Percentiles rank a stretch among this genome's conserved stretches.
These are phyloP conservation scores for Solanum boliviense DNA, from an alignment of 257 asterid species.

Conservation along the genomic window DNA sequence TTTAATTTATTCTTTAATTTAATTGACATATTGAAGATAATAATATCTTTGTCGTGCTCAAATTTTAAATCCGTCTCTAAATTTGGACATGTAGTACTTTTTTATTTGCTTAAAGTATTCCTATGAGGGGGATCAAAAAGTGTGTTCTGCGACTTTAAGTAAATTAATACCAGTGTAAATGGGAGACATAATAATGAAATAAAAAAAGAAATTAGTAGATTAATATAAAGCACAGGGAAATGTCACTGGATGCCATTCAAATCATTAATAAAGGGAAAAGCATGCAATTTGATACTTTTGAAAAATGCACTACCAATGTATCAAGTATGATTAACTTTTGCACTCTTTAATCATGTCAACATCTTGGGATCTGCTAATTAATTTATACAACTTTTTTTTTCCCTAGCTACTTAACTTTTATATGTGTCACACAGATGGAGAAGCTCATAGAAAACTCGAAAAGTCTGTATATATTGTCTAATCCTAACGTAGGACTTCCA, in stretches of 20 bases:
- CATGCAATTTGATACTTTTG: neutral
- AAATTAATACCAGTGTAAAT: neutral
- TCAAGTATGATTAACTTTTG: neutral
- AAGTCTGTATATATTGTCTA: no score
- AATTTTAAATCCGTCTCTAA: accelerated
- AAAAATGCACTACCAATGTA: neutral
- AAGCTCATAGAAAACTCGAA: no score
- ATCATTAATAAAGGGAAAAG: neutral
- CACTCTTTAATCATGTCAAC: neutral
- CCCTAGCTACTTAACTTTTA: neutral
- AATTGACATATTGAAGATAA: neutral
- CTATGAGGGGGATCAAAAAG: neutral
- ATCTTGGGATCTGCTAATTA: neutral
- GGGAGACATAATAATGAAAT: neutral
- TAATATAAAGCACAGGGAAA: neutral
- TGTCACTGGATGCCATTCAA: neutral
- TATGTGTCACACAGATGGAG: no score
- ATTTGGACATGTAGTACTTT: neutral
- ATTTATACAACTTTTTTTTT: neutral
- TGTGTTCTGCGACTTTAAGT: neutral
- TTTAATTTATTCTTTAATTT: neutral
- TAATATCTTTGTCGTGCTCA: accelerated
- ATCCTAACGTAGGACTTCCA: no score
- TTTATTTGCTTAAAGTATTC: neutral
- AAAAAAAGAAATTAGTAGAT: neutral